These are phyloP conservation scores for Lolium rigidum DNA, from an alignment of 176 grass and related monocot genomes.

Conservation along the genomic window DNA sequence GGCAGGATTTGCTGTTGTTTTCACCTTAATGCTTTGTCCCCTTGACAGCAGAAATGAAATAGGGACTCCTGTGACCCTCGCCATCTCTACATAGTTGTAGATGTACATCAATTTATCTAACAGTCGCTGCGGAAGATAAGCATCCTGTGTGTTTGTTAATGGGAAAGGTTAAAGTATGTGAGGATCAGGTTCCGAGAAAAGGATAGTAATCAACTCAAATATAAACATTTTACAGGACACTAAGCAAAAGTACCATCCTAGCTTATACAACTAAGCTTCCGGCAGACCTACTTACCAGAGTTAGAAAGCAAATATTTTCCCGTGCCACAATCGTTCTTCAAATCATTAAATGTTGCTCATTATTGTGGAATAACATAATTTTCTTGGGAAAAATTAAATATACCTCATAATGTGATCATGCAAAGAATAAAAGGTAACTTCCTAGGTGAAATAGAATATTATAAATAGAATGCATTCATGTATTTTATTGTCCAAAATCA, in stretches of 20 bases:
- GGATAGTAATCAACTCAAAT: slow-evolving; percentile 15
- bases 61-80: slow-evolving; percentile 96
- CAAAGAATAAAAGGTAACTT: neutral
- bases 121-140: slow-evolving; percentile 94
- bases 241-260: slow-evolving; percentile 17
- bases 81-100: slow-evolving; percentile 99
- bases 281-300: slow-evolving; percentile 2
- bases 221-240: neutral
- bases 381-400: neutral
- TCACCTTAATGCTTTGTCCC: slow-evolving; percentile 98
- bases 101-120: slow-evolving; percentile 98
- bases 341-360: slow-evolving; percentile 21
- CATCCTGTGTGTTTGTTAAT: slow-evolving; percentile 66
- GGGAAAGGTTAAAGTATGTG: slow-evolving; percentile 37
- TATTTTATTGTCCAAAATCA: slow-evolving; percentile 7
- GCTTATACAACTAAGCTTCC: slow-evolving; percentile 11
- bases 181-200: slow-evolving; percentile 22
- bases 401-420: neutral
- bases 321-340: neutral
- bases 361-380: neutral
- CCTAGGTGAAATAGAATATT: neutral
- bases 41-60: slow-evolving; percentile 95
- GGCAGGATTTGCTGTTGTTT: slow-evolving; percentile 18
- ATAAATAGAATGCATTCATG: neutral
- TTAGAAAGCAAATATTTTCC: neutral